These are phyloP conservation scores for Mycena citricolor DNA, from an alignment of 1,284 basidiomycete genomes.

Conservation along the genomic window DNA sequence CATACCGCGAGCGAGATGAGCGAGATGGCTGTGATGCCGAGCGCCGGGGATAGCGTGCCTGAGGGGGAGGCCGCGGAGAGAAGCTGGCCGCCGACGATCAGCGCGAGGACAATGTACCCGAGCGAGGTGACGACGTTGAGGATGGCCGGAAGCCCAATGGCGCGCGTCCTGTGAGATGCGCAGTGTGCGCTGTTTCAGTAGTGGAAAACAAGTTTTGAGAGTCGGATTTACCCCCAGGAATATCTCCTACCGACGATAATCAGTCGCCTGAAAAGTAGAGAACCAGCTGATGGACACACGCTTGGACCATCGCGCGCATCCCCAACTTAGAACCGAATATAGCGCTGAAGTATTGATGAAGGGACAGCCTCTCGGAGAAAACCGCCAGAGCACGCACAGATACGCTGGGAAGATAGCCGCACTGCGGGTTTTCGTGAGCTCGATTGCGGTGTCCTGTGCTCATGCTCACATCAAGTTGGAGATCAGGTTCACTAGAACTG, in stretches of 20 bases:
- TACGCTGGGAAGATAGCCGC: constrained; percentile 46
- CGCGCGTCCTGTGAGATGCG: constrained; percentile 61
- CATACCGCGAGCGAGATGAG: constrained; percentile 63
- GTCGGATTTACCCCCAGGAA: constrained; percentile 63
- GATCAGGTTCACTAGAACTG: constrained; percentile 36
- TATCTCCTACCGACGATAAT: constrained; percentile 40
- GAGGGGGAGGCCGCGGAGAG: constrained; percentile 71
- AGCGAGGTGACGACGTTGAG: constrained; percentile 64
- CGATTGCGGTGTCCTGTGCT: constrained; percentile 38
- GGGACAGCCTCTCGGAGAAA: background rate
- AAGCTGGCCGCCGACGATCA: constrained; percentile 75
- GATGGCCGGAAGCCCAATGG: constrained; percentile 59
- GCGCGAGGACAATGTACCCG: constrained; percentile 72
- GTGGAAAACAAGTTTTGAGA: background rate
- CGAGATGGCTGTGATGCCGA: constrained; percentile 80
- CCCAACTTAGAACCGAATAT: constrained; percentile 84
- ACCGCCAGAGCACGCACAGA: constrained; percentile 5
- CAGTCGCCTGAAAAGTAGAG: background rate
- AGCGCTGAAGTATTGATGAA: constrained; percentile 42
- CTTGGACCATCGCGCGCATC: constrained; percentile 83
- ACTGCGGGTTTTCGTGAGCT: constrained; percentile 1
- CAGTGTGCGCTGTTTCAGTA: background rate
- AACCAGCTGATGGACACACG: constrained; percentile 42
- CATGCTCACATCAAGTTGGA: background rate
- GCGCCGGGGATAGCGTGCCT: constrained; percentile 43